A percentile compares a stretch with the other conserved stretches of the same genome.
phyloP scores from a whole-genome alignment of 2,329 filamentous ascomycete species.

The Xylariomycetidae sp. region DNA sequence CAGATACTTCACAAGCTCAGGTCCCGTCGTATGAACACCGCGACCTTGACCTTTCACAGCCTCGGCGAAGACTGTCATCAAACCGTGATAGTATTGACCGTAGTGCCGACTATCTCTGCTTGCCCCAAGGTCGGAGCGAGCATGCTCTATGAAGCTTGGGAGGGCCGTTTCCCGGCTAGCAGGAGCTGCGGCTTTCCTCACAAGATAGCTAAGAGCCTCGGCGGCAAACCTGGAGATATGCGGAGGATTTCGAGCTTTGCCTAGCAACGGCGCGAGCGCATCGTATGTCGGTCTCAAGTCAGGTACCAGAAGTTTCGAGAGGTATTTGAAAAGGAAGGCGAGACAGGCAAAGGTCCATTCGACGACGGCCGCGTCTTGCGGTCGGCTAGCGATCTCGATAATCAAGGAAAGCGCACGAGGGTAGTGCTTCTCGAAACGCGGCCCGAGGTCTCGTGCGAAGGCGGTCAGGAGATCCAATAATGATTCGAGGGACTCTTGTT shows the following conservation, averaged over 20 bases:
- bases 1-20: constrained; percentile 46
- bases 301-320: constrained; percentile 78
- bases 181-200: constrained; percentile 78
- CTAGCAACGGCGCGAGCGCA: constrained; percentile 77
- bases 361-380: constrained; percentile 79
- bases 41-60: constrained; percentile 60
- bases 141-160: constrained; percentile 62
- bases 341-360: constrained; percentile 96
- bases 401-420: constrained; percentile 68
- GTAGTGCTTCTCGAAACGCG: constrained; percentile 85
- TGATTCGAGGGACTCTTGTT: constrained; percentile 77
- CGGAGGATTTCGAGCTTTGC: constrained; percentile 72
- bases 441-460: constrained; percentile 89
- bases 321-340: constrained; percentile 95
- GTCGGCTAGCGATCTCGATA: constrained; percentile 68
- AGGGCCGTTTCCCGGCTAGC: constrained; percentile 72
- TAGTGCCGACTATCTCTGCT: constrained; percentile 50
- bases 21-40: constrained; percentile 53
- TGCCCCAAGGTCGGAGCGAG: constrained; percentile 60
- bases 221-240: constrained; percentile 91
- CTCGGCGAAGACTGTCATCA: constrained; percentile 91
- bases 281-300: constrained; percentile 80
- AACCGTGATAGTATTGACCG: constrained; percentile 71
- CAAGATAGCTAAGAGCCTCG: constrained; percentile 87
- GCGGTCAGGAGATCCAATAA: constrained; percentile 83